Evolutionary conservation across 139 green algal genomes (phyloP).

Genomic region (Astrephomene gubernaculifera): DNA sequence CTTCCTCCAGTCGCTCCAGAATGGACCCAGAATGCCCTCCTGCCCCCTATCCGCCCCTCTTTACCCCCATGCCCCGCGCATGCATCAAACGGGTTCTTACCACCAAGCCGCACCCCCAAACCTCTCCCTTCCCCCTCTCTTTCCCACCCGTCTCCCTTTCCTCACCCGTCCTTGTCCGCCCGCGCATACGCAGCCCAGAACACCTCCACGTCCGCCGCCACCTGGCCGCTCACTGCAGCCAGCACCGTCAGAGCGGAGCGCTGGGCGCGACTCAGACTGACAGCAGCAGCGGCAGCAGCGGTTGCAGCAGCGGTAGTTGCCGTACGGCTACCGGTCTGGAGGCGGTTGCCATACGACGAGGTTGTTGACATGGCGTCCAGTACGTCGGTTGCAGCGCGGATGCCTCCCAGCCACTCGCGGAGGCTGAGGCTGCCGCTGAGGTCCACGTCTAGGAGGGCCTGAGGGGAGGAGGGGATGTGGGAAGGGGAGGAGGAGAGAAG

Average conservation of each 20-base stretch:
- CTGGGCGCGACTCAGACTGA: conserved; percentile 23
- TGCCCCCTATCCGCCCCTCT: too few species aligned
- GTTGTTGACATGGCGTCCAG: conserved; percentile 29
- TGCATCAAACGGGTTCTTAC: too few species aligned
- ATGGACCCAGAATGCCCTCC: too few species aligned
- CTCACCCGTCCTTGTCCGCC: conserved; percentile 38
- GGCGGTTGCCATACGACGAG: too few species aligned
- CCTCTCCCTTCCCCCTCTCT: too few species aligned
- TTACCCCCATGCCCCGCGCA: too few species aligned
- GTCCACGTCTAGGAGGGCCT: conserved; percentile 61
- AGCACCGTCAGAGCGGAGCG: conserved; percentile 44
- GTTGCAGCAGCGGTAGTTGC: neutral
- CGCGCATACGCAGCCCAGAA: conserved; percentile 54
- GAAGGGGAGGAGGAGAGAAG: neutral
- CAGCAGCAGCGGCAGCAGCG: neutral
- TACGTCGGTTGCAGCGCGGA: conserved; percentile 23
- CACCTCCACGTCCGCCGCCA: conserved; percentile 44
- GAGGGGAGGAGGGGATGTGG: neutral
- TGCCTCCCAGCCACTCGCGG: conserved; percentile 53
- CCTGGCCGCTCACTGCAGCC: conserved; percentile 27
- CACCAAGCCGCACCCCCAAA: too few species aligned
- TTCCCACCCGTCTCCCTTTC: too few species aligned
- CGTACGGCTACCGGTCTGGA: too few species aligned
- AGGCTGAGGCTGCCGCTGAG: conserved; percentile 44
- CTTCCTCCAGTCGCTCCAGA: too few species aligned